Conservation (phyloP, 352 stramenopile genomes). For the Phytopythium cucurbitacearum region DNA sequence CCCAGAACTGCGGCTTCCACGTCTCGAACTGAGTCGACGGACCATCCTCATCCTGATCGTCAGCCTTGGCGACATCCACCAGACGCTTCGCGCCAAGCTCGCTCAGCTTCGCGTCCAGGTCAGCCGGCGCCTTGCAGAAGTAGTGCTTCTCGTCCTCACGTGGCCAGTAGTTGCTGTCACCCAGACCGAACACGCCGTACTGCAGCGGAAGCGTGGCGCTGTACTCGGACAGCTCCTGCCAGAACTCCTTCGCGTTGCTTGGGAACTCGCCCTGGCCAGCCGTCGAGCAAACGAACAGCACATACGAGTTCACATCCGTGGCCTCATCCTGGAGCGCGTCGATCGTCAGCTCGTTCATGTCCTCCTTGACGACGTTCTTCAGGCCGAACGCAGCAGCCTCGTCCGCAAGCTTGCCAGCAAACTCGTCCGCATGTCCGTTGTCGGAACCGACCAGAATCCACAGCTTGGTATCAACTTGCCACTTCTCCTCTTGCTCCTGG, state of each 20-base stretch:
- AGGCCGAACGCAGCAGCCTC: constrained; percentile 64
- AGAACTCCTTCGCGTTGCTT: constrained; percentile 79
- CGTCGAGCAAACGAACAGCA: constrained; percentile 76
- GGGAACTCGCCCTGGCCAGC: constrained; percentile 80
- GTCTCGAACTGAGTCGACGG: constrained; percentile 61
- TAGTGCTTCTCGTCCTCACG: constrained; percentile 81
- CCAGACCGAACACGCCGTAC: constrained; percentile 77
- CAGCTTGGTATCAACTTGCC: constrained; percentile 71
- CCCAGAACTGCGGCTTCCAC: constrained; percentile 77
- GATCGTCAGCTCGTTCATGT: constrained; percentile 81
- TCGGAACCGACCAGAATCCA: constrained; percentile 73
- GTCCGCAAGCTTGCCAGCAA: constrained; percentile 66
- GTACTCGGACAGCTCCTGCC: constrained; percentile 52
- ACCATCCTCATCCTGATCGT: constrained; percentile 82
- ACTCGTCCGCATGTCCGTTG: constrained; percentile 70
- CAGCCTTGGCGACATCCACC: constrained; percentile 47
- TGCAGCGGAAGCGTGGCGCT: constrained; percentile 61
- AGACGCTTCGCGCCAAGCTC: constrained; percentile 71
- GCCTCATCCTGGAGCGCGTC: constrained; percentile 64
- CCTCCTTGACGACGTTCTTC: constrained; percentile 76
- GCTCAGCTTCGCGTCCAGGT: constrained; percentile 72
- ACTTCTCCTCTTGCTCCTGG: constrained; percentile 35
- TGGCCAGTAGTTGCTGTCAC: constrained; percentile 80
- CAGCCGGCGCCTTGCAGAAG: constrained; percentile 70
- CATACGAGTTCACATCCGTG: constrained; percentile 66